These are phyloP conservation scores for Aureobasidium namibiae DNA, from an alignment of 2,329 filamentous ascomycete genomes.

Conservation along the genomic window DNA sequence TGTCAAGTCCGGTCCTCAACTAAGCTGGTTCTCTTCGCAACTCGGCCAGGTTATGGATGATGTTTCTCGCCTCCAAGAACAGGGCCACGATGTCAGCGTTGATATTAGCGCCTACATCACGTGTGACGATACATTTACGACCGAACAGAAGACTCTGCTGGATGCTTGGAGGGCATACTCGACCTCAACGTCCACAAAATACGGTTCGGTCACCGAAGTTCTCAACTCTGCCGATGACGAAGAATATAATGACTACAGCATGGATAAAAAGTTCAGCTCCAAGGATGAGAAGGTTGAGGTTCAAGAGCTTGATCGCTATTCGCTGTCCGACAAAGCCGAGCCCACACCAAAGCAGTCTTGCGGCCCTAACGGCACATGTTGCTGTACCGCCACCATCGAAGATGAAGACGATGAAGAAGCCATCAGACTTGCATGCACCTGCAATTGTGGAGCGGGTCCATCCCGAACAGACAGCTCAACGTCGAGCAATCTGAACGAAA, in stretches of 20 bases:
- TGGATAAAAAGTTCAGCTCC: conserved; percentile 1
- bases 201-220: conserved; percentile 19
- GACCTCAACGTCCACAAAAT: conserved; percentile 17
- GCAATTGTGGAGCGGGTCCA: conserved; percentile 29
- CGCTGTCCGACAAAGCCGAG: conserved; percentile 5
- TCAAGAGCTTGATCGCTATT: conserved; percentile 19
- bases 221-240: conserved; percentile 6
- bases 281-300: conserved; percentile 22
- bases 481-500: conserved; percentile 11
- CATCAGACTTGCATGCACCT: conserved; percentile 22
- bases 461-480: conserved; percentile 19
- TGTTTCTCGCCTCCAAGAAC: conserved; percentile 31
- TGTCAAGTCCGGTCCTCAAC: conserved; percentile 45
- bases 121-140: conserved; percentile 41
- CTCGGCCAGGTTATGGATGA: conserved; percentile 39
- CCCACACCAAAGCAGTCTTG: conserved; percentile 19
- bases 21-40: conserved; percentile 46
- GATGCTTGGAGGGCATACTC: conserved; percentile 17
- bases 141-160: conserved; percentile 29
- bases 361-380: conserved; percentile 33
- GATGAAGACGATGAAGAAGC: conserved; percentile 33
- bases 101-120: conserved; percentile 49
- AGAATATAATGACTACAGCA: conserved; percentile 6
- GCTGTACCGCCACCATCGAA: conserved; percentile 41
- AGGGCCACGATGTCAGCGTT: conserved; percentile 34